Base-by-base conservation (phyloP, 2,329 filamentous ascomycete genomes). In the Orbilia oligospora region DNA sequence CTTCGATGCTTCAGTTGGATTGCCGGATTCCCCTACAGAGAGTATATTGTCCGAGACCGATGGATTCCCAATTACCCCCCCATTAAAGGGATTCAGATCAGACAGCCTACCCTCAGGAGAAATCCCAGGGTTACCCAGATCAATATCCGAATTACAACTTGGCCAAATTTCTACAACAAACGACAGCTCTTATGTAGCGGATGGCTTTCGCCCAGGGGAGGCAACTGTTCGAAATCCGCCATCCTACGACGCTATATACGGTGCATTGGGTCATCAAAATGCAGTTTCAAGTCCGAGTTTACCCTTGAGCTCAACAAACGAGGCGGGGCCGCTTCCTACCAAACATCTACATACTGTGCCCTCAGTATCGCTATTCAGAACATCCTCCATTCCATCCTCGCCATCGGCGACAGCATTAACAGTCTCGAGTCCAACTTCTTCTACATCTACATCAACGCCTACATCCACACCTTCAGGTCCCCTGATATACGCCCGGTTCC, bases 171-270 rank as follows among this genome's bases (percentile, higher is more conserved):
- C 48, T 3, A 51, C 38, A 30, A 16, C 22, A 5, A 58, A 70
- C 6, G 38, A 56, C 22, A 44, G 18, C 36, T 53, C 46, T 12
- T 77, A 77, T 46, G 73, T 77, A 4, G 61, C 73, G 14, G 73
- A 77, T 14, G 73, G 73, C 16, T 77, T 77, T 33, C 73, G 73
- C 12, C 73, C 67, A 20, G 38, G 73, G 51, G 67, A 51, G 41
- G 49, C 30, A 33, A 71, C 73, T 1, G 30, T 56, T 22, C 73
- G 66, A 18, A 64, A 30, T 14, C 73, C 63, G 9, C 73, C 73
- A 33, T 67, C 73, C 10, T 77, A 77, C 53, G 73, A 77, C 36
- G 46, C 67, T 36, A 77, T 77, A 30, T 77, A 77, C 20, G 73
- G 73, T 14, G 41, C 38, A 33, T 48, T 77, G 12, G 67, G 67